These are phyloP conservation scores for Fusarium longipes DNA, from an alignment of 2,329 filamentous ascomycete species.

Conservation along the genomic window DNA sequence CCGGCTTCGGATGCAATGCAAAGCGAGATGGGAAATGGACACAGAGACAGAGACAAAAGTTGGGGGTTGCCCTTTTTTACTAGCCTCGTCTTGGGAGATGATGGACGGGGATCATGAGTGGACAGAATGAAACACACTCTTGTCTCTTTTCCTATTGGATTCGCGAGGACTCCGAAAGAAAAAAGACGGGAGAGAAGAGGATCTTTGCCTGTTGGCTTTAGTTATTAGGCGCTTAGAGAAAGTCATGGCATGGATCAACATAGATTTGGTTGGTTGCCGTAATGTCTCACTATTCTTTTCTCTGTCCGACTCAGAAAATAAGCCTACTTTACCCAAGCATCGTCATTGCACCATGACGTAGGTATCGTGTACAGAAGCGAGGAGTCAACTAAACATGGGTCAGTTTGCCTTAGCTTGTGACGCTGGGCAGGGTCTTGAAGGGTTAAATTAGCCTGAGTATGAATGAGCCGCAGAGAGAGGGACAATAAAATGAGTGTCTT, in stretches of 20 bases:
- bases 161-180: no score
- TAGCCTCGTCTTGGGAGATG: conserved; percentile 26
- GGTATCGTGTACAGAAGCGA: background rate
- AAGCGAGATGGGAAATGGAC: background rate
- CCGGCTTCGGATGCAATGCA: conserved; percentile 13
- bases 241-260: conserved; percentile 28
- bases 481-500: background rate
- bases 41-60: background rate
- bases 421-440: conserved; percentile 22
- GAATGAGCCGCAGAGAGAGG: conserved; percentile 8
- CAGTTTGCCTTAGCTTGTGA: conserved; percentile 14
- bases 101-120: conserved; percentile 22
- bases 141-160: no score
- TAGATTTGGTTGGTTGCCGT: conserved; percentile 23
- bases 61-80: conserved; percentile 12
- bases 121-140: conserved; percentile 1
- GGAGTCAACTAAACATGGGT: conserved; percentile 14
- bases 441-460: conserved; percentile 8
- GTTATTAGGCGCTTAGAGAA: conserved; percentile 6
- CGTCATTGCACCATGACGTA: conserved; percentile 36
- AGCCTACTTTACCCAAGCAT: background rate
- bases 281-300: conserved; percentile 20
- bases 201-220: conserved; percentile 5
- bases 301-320: background rate
- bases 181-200: background rate